Evolutionary conservation across 495 filamentous ascomycete genomes (phyloP), one percentile per base, ranked within the genome.

Genomic region (Cudoniella acicularis): DNA sequence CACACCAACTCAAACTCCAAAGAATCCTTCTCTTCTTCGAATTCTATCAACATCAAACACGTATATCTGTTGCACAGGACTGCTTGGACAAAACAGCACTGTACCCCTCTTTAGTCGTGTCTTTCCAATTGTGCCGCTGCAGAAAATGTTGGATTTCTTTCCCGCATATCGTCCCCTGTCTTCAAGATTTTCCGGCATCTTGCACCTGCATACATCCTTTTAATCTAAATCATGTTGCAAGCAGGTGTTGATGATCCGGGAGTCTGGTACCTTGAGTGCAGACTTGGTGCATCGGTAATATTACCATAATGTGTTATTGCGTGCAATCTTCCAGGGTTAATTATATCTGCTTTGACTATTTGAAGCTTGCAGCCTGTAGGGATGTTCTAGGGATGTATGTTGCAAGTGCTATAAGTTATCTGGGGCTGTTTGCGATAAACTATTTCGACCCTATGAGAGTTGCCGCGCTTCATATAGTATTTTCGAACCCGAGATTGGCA

Each of bases 161-260:
- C 30, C 30, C 13, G 30, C 30, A 36, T 36, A 36, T 36, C 13
- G 13, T 13, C 30, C 30, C 30, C 13, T 36, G 30, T 36, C 30
- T 36, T 36, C 30, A 13, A 36, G 6, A 36, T 36, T 36, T 36
- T 13, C 30, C 30, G 30, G 30, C 13, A 4, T 4, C 4, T 36
- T 6, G 30, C 30, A 36, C 30, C 30, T 36, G 30, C 30, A 36
- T 36, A 36, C 6, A 36, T 36, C 30, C 30, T 36, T 36, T 36
- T 36, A 36, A 36, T 36, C 13, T 6, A 6, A 13, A 36, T 36
- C 13, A 36, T 6, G 13, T 36, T 36, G 13, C 13, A 36, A 4
- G n/a, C n/a, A n/a, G n/a, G n/a, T n/a, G 72, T 13, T 36, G 13
- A 36, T 13, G 30, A 36, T 13, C 30, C 30, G 30, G 13, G 30